These are phyloP conservation scores for Aschersonia sp. DNA, from an alignment of 2,329 filamentous ascomycete species.

Conservation along the genomic window DNA sequence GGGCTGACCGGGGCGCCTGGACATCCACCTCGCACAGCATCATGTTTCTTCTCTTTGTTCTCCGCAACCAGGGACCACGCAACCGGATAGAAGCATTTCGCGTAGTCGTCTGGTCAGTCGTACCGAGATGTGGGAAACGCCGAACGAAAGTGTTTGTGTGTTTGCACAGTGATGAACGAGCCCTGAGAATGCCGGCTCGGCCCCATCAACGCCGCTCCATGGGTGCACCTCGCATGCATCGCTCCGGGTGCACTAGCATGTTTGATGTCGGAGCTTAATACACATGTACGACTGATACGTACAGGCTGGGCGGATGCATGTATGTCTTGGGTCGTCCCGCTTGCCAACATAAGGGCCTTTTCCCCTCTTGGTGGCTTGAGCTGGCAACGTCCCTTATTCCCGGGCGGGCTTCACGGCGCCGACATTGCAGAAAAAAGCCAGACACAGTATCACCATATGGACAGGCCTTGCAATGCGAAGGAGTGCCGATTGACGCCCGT, in stretches of 20 bases:
- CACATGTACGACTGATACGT: background rate
- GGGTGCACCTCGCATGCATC: background rate
- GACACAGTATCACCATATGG: background rate
- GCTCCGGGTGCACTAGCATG: background rate
- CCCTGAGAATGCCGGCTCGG: no score
- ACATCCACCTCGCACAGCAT: background rate
- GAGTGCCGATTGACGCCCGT: background rate
- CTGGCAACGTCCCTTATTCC: background rate
- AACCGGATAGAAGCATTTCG: background rate
- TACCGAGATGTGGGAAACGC: background rate
- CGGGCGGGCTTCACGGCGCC: background rate
- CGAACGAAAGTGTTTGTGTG: no score
- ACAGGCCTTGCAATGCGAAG: background rate
- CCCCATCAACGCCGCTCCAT: no score
- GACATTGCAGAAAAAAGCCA: no score
- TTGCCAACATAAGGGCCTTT: background rate
- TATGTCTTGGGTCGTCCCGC: background rate
- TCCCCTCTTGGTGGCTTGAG: background rate
- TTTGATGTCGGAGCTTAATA: background rate
- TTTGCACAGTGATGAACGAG: no score
- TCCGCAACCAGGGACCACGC: background rate
- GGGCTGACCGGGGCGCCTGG: constrained; percentile 1
- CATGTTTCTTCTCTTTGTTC: background rate
- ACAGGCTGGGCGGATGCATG: background rate
- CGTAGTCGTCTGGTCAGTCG: background rate